Percentiles rank a stretch among this genome's conserved stretches.
phyloP scores from a whole-genome alignment of 2,329 filamentous ascomycete genomes.

The Akanthomyces lecanii region DNA sequence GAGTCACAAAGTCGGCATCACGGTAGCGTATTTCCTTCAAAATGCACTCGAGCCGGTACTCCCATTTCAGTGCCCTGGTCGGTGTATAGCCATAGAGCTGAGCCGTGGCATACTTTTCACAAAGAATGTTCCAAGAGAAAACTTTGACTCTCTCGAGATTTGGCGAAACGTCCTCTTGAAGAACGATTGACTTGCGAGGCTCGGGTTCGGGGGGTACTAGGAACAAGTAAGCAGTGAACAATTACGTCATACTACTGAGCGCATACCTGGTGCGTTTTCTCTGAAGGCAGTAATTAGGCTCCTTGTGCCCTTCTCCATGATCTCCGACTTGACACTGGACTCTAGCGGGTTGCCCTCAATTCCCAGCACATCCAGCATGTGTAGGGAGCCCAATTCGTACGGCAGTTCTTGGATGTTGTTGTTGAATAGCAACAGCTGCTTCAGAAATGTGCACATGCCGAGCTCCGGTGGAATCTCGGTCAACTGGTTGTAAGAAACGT shows the following conservation, averaged over 20 bases:
- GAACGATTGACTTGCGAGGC: slow-evolving; percentile 72
- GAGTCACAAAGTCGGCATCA: slow-evolving; percentile 82
- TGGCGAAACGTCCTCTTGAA: slow-evolving; percentile 61
- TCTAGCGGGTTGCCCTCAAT: slow-evolving; percentile 89
- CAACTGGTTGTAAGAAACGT: slow-evolving; percentile 85
- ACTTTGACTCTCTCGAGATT: slow-evolving; percentile 71
- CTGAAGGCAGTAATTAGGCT: slow-evolving; percentile 77
- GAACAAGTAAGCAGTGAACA: slow-evolving; percentile 22
- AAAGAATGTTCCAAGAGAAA: slow-evolving; percentile 92
- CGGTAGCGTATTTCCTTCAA: slow-evolving; percentile 74
- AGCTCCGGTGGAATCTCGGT: slow-evolving; percentile 80
- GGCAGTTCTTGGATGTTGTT: slow-evolving; percentile 82
- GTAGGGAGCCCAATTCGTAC: slow-evolving; percentile 81
- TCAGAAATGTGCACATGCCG: slow-evolving; percentile 93
- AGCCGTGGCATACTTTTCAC: slow-evolving; percentile 85
- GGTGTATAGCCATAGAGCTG: slow-evolving; percentile 88
- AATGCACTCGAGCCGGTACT: slow-evolving; percentile 78
- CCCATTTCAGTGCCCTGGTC: slow-evolving; percentile 76
- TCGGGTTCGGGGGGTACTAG: slow-evolving; percentile 73
- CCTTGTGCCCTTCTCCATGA: slow-evolving; percentile 84
- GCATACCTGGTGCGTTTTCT: slow-evolving; percentile 79
- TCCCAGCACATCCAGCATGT: slow-evolving; percentile 81
- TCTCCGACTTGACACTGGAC: slow-evolving; percentile 69
- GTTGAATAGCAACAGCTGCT: slow-evolving; percentile 81
- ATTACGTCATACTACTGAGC: neutral